phyloP scores from a whole-genome alignment of 2,329 filamentous ascomycete genomes.

The Neurospora sp. region DNA sequence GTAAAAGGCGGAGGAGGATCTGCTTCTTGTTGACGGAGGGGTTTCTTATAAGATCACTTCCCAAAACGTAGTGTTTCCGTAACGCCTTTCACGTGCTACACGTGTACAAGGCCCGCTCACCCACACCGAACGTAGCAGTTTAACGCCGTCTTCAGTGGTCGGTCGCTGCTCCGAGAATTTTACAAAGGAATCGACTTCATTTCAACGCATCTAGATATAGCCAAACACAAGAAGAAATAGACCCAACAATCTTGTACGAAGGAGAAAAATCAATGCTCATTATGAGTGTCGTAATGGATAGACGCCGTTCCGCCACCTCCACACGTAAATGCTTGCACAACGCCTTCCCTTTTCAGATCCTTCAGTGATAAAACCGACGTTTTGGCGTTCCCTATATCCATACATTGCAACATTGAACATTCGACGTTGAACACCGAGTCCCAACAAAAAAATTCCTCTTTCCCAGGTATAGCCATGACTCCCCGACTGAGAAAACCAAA shows the following conservation, averaged over 20 bases:
- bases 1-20: not conserved
- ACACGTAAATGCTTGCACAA: not conserved
- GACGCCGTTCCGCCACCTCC: not conserved
- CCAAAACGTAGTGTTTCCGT: not conserved
- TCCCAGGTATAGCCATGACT: not conserved
- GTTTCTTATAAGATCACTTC: not conserved
- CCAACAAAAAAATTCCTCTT: constrained; percentile 4
- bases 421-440: not conserved
- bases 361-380: not conserved
- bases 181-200: not conserved
- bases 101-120: not conserved
- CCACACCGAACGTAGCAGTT: not conserved
- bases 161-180: not conserved
- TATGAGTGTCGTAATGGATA: not conserved
- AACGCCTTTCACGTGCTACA: not conserved
- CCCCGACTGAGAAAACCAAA: not conserved
- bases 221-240: not conserved
- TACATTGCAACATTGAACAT: not conserved
- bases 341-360: not conserved
- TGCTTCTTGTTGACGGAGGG: not conserved
- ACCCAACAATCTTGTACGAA: not conserved
- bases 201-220: not conserved
- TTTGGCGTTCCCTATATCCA: not conserved
- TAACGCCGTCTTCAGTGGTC: not conserved
- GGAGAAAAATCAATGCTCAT: not conserved